phyloP scores from a whole-genome alignment of 2,329 filamentous ascomycete genomes.

The Dactylellina haptotyla region DNA sequence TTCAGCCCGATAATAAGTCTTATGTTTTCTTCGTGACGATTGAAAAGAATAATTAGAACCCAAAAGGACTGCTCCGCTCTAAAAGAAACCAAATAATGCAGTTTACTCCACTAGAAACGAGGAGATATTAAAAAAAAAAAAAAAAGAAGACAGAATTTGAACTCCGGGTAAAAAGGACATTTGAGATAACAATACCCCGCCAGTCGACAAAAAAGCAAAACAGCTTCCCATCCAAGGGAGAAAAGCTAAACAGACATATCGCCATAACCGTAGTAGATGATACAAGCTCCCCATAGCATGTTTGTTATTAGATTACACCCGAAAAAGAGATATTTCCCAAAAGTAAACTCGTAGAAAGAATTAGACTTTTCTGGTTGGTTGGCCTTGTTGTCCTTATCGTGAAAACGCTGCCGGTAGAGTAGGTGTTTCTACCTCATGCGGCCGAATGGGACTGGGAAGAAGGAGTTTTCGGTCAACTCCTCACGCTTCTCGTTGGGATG shows the following conservation, averaged over 20 bases:
- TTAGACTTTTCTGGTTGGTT: not conserved
- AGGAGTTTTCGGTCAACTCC: constrained; percentile 1
- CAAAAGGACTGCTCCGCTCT: not conserved
- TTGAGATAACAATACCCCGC: not conserved
- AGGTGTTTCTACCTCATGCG: not conserved
- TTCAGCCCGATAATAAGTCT: not conserved
- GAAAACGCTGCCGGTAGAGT: not conserved
- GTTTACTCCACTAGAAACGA: not conserved
- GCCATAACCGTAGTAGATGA: constrained; percentile 34
- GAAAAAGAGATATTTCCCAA: not conserved
- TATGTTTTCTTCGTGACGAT: not conserved
- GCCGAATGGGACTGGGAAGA: constrained; percentile 22
- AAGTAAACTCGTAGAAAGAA: no score
- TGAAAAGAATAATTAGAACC: not conserved
- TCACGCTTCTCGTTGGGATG: constrained; percentile 20
- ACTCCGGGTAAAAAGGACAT: constrained; percentile 33
- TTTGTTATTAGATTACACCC: not conserved
- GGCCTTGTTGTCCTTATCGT: not conserved
- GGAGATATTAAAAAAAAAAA: not conserved
- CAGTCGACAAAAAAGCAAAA: not conserved
- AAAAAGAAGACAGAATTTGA: not conserved
- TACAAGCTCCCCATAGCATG: constrained; percentile 16
- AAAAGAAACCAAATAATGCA: not conserved
- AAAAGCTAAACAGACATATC: no score
- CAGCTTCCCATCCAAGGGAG: not conserved